Percentiles rank a stretch among this genome's conserved stretches.
phyloP scores from a whole-genome alignment of 2,329 filamentous ascomycete species.

The Apiospora aurea region DNA sequence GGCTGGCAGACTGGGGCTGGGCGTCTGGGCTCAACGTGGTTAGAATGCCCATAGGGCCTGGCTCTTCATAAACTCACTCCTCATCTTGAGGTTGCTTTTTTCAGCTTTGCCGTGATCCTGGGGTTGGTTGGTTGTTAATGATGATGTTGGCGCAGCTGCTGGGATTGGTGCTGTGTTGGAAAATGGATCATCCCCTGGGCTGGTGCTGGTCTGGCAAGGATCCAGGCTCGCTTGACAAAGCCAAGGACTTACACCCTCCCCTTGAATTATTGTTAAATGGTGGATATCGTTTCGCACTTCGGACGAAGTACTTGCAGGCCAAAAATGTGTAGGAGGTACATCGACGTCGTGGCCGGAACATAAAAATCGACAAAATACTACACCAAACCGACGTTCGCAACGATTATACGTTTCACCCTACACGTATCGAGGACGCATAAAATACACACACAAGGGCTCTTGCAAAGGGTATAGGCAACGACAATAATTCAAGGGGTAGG shows the following conservation, averaged over 20 bases:
- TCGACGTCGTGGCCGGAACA: too few species aligned
- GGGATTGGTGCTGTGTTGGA: not conserved
- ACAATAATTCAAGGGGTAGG: too few species aligned
- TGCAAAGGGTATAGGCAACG: too few species aligned
- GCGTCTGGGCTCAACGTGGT: conserved; percentile 6
- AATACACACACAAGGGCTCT: too few species aligned
- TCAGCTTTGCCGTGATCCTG: not conserved
- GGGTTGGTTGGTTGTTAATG: not conserved
- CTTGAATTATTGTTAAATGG: too few species aligned
- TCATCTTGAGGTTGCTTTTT: not conserved
- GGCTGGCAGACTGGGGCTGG: not conserved
- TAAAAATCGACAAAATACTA: too few species aligned
- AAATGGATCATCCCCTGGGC: not conserved
- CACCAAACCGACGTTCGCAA: too few species aligned
- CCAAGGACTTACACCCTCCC: not conserved
- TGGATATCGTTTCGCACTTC: too few species aligned
- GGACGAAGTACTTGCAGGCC: too few species aligned
- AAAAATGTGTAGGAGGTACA: too few species aligned
- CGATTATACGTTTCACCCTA: too few species aligned
- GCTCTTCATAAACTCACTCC: not conserved
- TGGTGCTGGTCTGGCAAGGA: not conserved
- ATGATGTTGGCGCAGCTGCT: not conserved
- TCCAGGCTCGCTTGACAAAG: not conserved
- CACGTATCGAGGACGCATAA: too few species aligned
- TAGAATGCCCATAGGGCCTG: not conserved